Evolutionary conservation across 2,329 filamentous ascomycete genomes (phyloP).

Genomic region (Cercospora zeae-maydis): DNA sequence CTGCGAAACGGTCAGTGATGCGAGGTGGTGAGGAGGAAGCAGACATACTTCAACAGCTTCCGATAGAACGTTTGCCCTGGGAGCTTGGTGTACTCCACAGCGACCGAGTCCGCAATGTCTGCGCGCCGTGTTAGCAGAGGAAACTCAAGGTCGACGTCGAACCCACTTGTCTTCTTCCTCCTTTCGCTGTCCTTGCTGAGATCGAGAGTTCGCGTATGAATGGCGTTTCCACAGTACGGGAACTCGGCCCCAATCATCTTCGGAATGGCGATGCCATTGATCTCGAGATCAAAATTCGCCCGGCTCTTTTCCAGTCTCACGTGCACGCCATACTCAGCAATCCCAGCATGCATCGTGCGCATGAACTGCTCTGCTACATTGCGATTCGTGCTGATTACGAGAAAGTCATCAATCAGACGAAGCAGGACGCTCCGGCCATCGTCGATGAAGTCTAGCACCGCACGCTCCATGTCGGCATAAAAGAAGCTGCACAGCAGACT

Average conservation of each 20-base stretch:
- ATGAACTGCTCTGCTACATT: slow-evolving; percentile 69
- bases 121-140: slow-evolving; percentile 20
- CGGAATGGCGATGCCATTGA: slow-evolving; percentile 54
- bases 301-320: slow-evolving; percentile 77
- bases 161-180: slow-evolving; percentile 51
- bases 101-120: slow-evolving; percentile 68
- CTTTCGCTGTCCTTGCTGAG: slow-evolving; percentile 66
- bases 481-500: slow-evolving; percentile 91
- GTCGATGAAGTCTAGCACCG: slow-evolving; percentile 64
- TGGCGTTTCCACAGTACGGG: slow-evolving; percentile 81
- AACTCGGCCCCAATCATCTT: slow-evolving; percentile 54
- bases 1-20: slow-evolving; percentile 30
- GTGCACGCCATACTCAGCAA: slow-evolving; percentile 74
- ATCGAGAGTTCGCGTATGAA: slow-evolving; percentile 71
- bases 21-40: slow-evolving; percentile 45
- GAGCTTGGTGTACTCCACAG: slow-evolving; percentile 67
- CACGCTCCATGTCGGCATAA: slow-evolving; percentile 79
- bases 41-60: slow-evolving; percentile 59
- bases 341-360: slow-evolving; percentile 71
- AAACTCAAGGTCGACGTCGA: slow-evolving; percentile 16
- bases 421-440: slow-evolving; percentile 61
- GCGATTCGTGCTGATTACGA: slow-evolving; percentile 73
- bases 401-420: slow-evolving; percentile 86
- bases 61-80: slow-evolving; percentile 77
- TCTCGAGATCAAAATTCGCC: slow-evolving; percentile 70